A percentile compares a stretch with the other conserved stretches of the same genome.
Conservation (phyloP, 768 basidiomycete genomes). For the Mycena metata region DNA sequence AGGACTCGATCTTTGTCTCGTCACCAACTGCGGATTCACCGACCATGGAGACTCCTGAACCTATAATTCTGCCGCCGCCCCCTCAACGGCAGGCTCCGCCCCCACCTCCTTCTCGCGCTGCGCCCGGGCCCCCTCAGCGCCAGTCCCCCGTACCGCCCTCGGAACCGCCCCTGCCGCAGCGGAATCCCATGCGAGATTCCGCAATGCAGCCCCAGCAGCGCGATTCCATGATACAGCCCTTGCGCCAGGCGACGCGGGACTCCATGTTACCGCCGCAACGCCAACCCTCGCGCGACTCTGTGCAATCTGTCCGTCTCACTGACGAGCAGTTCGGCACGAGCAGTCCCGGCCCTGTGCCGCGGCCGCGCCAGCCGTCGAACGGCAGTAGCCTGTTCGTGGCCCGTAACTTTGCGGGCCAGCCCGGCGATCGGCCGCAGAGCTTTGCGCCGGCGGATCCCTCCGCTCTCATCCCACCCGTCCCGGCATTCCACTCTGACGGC, state of each 20-base stretch:
- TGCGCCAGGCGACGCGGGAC: constrained; percentile 3
- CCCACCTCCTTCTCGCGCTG: constrained; percentile 28
- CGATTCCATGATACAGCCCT: constrained; percentile 2
- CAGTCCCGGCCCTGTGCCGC: constrained; percentile 29
- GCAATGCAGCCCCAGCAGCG: constrained; percentile 15
- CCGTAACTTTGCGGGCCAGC: constrained; percentile 30
- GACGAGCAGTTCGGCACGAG: constrained; percentile 35
- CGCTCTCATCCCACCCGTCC: constrained; percentile 28
- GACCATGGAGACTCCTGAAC: constrained; percentile 12
- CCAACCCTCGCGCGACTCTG: constrained; percentile 26
- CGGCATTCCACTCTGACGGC: constrained; percentile 37
- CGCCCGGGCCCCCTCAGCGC: constrained; percentile 19
- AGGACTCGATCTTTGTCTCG: constrained; percentile 29
- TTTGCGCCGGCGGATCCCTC: constrained; percentile 38
- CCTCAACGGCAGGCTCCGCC: constrained; percentile 36
- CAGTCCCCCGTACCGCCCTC: constrained; percentile 13
- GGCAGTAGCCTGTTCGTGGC: constrained; percentile 35
- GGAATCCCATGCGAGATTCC: constrained; percentile 10
- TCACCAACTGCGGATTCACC: constrained; percentile 23
- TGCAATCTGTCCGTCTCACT: constrained; percentile 26
- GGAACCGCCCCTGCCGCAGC: neutral
- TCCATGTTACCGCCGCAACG: constrained; percentile 10
- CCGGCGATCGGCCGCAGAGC: constrained; percentile 56
- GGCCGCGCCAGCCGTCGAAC: constrained; percentile 32
- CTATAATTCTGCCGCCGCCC: constrained; percentile 23